Percentiles rank a stretch among this genome's conserved stretches.
Conservation (phyloP, 257 asterid species). For the Rubia yunnanensis region DNA sequence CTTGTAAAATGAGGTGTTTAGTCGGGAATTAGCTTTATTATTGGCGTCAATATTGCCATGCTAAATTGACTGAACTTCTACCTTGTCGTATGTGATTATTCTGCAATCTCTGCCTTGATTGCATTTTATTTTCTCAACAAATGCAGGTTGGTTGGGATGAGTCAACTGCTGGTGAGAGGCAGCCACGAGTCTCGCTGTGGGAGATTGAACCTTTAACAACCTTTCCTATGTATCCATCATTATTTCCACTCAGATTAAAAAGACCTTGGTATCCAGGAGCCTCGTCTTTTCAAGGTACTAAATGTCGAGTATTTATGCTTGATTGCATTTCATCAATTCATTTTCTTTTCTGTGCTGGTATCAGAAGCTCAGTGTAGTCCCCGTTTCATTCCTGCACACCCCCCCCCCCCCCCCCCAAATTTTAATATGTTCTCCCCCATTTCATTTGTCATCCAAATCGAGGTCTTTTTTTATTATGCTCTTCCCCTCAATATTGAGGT, state of each 20-base stretch:
- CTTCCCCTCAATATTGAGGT: neutral
- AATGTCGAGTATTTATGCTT: neutral
- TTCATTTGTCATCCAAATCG: neutral
- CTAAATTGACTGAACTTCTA: neutral
- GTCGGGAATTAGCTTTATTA: neutral
- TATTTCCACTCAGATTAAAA: slow-evolving; percentile 82
- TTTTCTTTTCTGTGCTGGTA: slow-evolving; percentile 1
- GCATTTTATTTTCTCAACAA: slow-evolving; percentile 7
- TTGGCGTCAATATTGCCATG: neutral
- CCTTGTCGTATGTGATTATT: neutral
- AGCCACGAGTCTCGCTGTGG: slow-evolving; percentile 93
- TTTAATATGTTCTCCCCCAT: too few relatives aligned
- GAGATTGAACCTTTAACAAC: slow-evolving; percentile 97
- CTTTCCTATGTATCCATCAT: slow-evolving; percentile 90
- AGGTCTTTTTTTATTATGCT: neutral
- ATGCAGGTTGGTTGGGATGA: slow-evolving; percentile 98
- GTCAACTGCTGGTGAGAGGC: slow-evolving; percentile 96
- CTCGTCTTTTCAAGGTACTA: slow-evolving; percentile 78
- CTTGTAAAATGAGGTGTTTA: neutral
- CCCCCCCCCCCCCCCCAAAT: too few relatives aligned
- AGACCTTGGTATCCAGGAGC: slow-evolving; percentile 97
- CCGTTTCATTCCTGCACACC: neutral
- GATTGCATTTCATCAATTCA: neutral
- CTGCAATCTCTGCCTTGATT: neutral
- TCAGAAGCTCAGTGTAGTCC: neutral